Evolutionary conservation across 2,329 filamentous ascomycete genomes (phyloP), one percentile per base, ranked within the genome.

Genomic region (Colletotrichum coccodes): DNA sequence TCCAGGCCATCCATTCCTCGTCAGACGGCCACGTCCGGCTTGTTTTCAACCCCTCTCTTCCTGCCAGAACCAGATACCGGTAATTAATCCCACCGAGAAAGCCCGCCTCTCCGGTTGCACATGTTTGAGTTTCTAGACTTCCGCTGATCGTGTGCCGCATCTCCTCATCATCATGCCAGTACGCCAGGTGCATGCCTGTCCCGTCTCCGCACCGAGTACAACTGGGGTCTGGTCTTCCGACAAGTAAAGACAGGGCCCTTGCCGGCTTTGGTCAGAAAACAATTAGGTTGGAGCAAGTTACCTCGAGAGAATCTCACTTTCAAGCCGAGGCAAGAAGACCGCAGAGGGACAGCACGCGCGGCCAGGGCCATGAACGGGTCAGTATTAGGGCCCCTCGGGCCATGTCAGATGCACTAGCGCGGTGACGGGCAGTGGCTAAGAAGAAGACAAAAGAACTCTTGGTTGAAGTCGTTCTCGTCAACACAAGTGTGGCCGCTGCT

Each of bases 291-390:
- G 16, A 21, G 34, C 73, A 76, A 18, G 79, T 77, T 18, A 21
- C 36, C n/a, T 62, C 30, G 18, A n/a, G 11, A 34, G 7, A 18
- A 11, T 30, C 40, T 21, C 12, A 34, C 26, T 34, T 34, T 4
- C 26, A 40, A 16, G 26, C 28, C 18, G 56, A 34, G 36, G 26
- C 23, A 66, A 11, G 30, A 47, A n/a, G 54, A n/a, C 38, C 32
- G 23, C 28, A 28, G 77, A 40, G 79, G 78, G 53, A 81, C 75
- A 76, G 53, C 18, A 47, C 12, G 23, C 46, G 42, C 18, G 26
- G 40, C 26, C 38, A 30, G 28, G 16, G 38, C 26, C 18, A 38
- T 34, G 23, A 40, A 36, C n/a, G 42, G 9, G 34, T 23, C 16
- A 23, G 47, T 26, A 23, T 63, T 36, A 32, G 32, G n/a, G 23